Evolutionary conservation across 768 basidiomycete species (phyloP), one percentile per base, ranked within the genome.

Genomic region (Calocybe gangraenosa): DNA sequence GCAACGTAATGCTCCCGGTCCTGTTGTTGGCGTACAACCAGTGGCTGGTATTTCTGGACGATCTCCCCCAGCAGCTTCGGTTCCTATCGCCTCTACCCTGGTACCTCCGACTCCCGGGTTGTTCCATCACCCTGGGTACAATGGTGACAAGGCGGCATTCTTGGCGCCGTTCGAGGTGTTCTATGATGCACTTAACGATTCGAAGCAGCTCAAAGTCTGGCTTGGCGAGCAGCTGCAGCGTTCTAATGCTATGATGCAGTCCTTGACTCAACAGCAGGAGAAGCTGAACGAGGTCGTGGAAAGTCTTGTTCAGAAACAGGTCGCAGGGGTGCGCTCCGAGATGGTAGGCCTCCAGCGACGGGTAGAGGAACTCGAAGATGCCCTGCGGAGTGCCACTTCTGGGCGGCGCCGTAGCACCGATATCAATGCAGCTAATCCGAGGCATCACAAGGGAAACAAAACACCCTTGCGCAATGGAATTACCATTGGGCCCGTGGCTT

Each of bases 141-240:
- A 75, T 8, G 75, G 76, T 18, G 83, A 84, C 57, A 88, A 84
- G 59, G 69, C 78, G 1, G 82, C 87, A 15, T 93, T 93, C 62
- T 66, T 93, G 38, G 80, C 84, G 0, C 89, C 87, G 2, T 93
- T 92, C 53, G 87, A 85, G 56, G 63, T 75, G 41, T 92, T 93
- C 63, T 93, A 91, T 59, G 89, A 92, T 48, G 83, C 88, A 2
- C 76, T 93, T 23, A 76, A 82, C 44, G 91, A 91, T 60, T 81
- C 85, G 13, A 82, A 79, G 57, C 79, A 87, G 57, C 76, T 92
- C 46, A 90, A 91, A 65, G 56, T 61, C 30, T 89, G 88, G 83
- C 71, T 92, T 6, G 68, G 72, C 18, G 84, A 87, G 36, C 88
- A 92, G 63, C 65, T 91, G 25, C 74, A 78, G 50, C 78, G 76